These are phyloP conservation scores for Argentina anserina DNA, from an alignment of 306 rosid species.

Conservation along the genomic window DNA sequence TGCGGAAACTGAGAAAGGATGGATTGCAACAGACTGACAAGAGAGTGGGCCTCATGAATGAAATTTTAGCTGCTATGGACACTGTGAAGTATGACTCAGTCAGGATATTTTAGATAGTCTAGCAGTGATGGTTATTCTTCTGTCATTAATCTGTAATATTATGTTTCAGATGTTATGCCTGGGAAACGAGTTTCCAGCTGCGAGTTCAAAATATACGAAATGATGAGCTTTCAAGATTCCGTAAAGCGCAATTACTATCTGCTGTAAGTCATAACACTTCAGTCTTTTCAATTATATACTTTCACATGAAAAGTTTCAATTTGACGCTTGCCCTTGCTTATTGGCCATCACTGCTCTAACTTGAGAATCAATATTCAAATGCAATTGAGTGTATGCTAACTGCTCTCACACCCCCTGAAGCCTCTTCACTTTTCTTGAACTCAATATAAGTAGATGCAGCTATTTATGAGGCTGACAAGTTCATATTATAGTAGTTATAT, in stretches of 20 bases:
- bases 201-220: conserved; percentile 62
- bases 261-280: conserved; percentile 48
- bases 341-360: background rate
- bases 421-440: background rate
- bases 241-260: conserved; percentile 62
- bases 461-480: background rate
- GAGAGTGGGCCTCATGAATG: conserved; percentile 85
- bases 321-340: background rate
- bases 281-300: background rate
- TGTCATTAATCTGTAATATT: conserved; percentile 26
- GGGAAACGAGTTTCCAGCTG: conserved; percentile 80
- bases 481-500: background rate
- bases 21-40: conserved; percentile 75
- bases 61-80: conserved; percentile 87
- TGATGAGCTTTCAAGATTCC: conserved; percentile 65
- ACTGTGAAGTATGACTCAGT: conserved; percentile 66
- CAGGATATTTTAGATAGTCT: background rate
- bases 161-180: conserved; percentile 79
- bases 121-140: conserved; percentile 13
- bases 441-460: background rate
- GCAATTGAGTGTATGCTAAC: background rate
- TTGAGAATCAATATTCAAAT: background rate
- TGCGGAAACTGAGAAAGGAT: conserved; percentile 68
- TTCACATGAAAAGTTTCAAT: background rate
- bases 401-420: background rate